These are phyloP conservation scores for Russula brevipes DNA, from an alignment of 768 basidiomycete species.

Conservation along the genomic window DNA sequence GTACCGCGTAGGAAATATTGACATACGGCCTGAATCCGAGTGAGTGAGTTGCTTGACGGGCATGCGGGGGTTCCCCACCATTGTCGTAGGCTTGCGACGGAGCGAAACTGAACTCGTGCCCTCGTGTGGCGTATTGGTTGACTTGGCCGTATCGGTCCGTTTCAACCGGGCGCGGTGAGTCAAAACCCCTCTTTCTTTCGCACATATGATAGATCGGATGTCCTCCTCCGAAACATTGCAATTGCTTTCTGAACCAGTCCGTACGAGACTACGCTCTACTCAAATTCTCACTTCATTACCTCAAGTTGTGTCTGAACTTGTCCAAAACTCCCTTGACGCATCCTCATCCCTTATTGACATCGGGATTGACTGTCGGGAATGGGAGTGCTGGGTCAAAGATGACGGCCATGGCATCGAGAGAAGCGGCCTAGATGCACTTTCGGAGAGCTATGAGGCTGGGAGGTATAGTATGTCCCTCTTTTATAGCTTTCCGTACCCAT, in stretches of 20 bases:
- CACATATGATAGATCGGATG: conserved; percentile 6
- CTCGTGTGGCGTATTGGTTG: neutral
- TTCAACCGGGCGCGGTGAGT: neutral
- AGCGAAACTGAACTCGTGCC: neutral
- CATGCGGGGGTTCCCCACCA: conserved; percentile 6
- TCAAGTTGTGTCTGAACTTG: conserved; percentile 74
- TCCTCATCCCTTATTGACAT: conserved; percentile 62
- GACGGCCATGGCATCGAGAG: conserved; percentile 73
- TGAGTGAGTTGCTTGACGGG: neutral
- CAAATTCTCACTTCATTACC: conserved; percentile 79
- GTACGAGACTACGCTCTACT: conserved; percentile 70
- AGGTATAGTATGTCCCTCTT: conserved; percentile 57
- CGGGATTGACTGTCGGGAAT: conserved; percentile 67
- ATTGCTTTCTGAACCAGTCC: conserved; percentile 54
- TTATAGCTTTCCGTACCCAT: neutral
- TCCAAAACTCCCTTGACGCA: conserved; percentile 90
- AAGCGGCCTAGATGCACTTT: conserved; percentile 52
- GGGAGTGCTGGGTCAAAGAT: conserved; percentile 83
- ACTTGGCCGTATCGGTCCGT: neutral
- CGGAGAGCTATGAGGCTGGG: conserved; percentile 44
- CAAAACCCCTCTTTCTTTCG: neutral
- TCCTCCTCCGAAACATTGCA: conserved; percentile 3
- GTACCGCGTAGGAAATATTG: conserved; percentile 53
- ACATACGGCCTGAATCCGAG: conserved; percentile 44
- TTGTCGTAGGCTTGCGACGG: neutral